Conservation (phyloP, 139 green algal genomes). For the Picochlorum sp. region DNA sequence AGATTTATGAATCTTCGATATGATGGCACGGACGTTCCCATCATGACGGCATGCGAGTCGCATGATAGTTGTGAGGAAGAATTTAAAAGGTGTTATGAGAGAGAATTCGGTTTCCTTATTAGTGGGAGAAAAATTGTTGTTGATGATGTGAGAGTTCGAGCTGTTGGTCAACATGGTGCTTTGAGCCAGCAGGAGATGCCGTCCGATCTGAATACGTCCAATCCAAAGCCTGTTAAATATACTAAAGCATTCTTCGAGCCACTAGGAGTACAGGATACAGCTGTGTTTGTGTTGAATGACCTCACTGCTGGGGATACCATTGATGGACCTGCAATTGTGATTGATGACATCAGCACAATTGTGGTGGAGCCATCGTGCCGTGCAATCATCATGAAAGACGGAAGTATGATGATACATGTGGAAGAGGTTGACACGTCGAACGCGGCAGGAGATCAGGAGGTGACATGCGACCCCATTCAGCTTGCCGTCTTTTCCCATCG, state of each 20-base stretch:
- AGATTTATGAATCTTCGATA: constrained; percentile 86
- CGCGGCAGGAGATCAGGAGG: neutral
- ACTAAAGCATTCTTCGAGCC: constrained; percentile 50
- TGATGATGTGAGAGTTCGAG: constrained; percentile 78
- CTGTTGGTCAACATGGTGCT: constrained; percentile 9
- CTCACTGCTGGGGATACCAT: constrained; percentile 56
- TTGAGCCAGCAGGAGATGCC: neutral
- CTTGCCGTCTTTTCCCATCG: constrained; percentile 93
- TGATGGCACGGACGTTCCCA: constrained; percentile 85
- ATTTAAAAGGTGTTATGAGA: constrained; percentile 53
- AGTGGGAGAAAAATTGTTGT: constrained; percentile 62
- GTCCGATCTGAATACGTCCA: neutral
- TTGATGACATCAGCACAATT: constrained; percentile 85
- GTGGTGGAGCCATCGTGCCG: constrained; percentile 83
- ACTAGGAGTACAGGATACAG: constrained; percentile 57
- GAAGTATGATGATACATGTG: constrained; percentile 62
- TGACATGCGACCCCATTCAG: constrained; percentile 76
- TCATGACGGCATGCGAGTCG: constrained; percentile 64
- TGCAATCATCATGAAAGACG: constrained; percentile 63
- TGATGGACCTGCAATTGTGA: constrained; percentile 80
- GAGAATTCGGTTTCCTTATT: constrained; percentile 92
- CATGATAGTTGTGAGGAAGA: constrained; percentile 17
- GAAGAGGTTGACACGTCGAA: constrained; percentile 9
- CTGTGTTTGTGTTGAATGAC: constrained; percentile 61
- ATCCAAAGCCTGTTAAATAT: constrained; percentile 29